Base-by-base conservation (phyloP, 306 rosid species). In the Betula pendula region DNA sequence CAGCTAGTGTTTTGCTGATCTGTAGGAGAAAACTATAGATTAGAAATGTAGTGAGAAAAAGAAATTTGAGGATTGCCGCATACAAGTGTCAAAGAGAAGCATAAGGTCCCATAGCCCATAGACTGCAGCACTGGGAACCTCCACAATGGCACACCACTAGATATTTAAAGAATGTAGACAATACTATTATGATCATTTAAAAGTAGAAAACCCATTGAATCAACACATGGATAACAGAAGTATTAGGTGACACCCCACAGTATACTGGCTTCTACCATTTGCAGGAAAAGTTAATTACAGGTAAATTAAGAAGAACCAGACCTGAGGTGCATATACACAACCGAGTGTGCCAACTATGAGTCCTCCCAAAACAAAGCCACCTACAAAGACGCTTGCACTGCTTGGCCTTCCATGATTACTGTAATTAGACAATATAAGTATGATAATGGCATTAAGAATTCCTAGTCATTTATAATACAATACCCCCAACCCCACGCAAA, bases 291-390 rank as follows among this genome's bases (percentile, higher is more conserved):
- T 66, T 66, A 60, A 60, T 29, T 29, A 15, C 19, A 27, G 16
- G 38, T 10, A 56, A 25, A 25, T 59, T 35, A 35, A 66, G 6
- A 19, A 38, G 29, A 6, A 66, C 25, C 27, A 66, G 53, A 95
- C 99, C 99, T 95, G 96, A 77, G 97, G 99, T 69, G 97, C 99
- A 85, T 89, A 95, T n/a, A 92, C 99, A 51, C 94, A 88, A 55
- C 93, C 96, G 65, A 95, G 89, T 17, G 99, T 84, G 78, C 99
- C 99, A 80, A 90, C 96, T 59, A 90, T 81, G 75, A 95, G 85
- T 82, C 97, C 99, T 79, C 97, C 99, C 89, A 95, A 81, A 78
- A 95, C 80, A 82, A 95, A 95, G 76, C 99, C 99, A 68, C 97
- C 95, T 47, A 92, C 84, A 79, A 95, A 95, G 84, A 92, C 72